Evolutionary conservation across 495 filamentous ascomycete species (phyloP).

Genomic region (Aspergillus indologenus): DNA sequence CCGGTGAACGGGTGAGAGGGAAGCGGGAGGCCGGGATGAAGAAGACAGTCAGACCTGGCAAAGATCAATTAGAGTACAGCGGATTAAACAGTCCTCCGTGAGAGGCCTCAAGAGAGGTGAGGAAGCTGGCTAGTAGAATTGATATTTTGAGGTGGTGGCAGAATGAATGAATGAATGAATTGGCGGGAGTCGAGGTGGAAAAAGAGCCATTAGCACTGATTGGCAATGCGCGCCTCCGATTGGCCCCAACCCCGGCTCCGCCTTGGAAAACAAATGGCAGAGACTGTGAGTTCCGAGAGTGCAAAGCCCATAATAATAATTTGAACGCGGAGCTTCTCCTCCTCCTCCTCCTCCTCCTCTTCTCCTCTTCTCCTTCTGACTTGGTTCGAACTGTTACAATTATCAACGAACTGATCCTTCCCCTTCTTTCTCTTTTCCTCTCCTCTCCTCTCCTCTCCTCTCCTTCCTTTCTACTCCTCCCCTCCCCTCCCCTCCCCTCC

Average conservation of each 20-base stretch:
- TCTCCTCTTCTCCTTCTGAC: not conserved
- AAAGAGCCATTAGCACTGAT: slow-evolving; percentile 41
- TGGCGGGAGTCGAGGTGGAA: slow-evolving; percentile 27
- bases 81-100: no score
- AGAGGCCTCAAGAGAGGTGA: no score
- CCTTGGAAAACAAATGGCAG: slow-evolving; percentile 30
- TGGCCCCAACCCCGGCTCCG: slow-evolving; percentile 39
- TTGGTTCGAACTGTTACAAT: no score
- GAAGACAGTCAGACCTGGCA: not conserved
- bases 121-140: not conserved
- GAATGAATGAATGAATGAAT: no score
- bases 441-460: not conserved
- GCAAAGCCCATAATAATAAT: slow-evolving; percentile 17
- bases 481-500: slow-evolving; percentile 7
- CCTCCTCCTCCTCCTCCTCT: not conserved
- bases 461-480: slow-evolving; percentile 6
- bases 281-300: slow-evolving; percentile 19
- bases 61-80: not conserved
- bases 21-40: not conserved
- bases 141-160: no score
- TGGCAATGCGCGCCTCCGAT: slow-evolving; percentile 40
- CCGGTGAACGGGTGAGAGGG: not conserved
- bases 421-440: not conserved
- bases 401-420: no score
- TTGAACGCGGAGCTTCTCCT: slow-evolving; percentile 19